Conservation (phyloP, 75 land plant genomes). For the Picea sitchensis region DNA sequence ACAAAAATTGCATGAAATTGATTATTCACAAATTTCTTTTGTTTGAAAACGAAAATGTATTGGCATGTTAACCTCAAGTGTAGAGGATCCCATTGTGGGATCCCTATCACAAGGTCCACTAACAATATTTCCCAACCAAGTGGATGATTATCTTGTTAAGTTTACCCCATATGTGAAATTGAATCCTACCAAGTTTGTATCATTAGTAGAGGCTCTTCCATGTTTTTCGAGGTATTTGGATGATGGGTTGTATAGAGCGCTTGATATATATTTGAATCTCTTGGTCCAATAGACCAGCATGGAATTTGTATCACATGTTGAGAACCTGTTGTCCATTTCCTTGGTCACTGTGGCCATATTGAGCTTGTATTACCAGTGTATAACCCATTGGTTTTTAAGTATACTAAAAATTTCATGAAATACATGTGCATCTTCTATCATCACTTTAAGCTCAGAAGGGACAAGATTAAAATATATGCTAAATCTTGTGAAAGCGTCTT, state of each 20-base stretch:
- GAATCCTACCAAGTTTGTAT: conserved; percentile 51
- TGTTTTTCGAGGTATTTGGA: conserved; percentile 60
- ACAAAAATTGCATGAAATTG: conserved; percentile 53
- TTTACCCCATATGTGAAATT: conserved; percentile 79
- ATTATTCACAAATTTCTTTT: conserved; percentile 57
- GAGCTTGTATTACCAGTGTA: too few species aligned
- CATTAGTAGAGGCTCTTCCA: conserved; percentile 66
- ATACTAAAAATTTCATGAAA: too few species aligned
- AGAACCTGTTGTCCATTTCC: too few species aligned
- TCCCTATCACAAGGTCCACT: conserved; percentile 46
- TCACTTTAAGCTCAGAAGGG: too few species aligned
- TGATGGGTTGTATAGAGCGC: conserved; percentile 85
- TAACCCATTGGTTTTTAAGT: too few species aligned
- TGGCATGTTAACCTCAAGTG: conserved; percentile 28
- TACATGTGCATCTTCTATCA: too few species aligned
- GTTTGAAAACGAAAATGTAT: conserved; percentile 12
- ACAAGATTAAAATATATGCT: too few species aligned
- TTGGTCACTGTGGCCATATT: too few species aligned
- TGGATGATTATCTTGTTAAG: conserved; percentile 82
- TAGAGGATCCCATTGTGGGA: conserved; percentile 17
- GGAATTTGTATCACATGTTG: too few species aligned
- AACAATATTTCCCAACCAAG: conserved; percentile 48
- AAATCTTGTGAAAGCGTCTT: conserved; percentile 18
- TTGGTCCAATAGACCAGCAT: too few species aligned
- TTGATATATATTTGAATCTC: conserved; percentile 78